Evolutionary conservation across 106 monocot species (phyloP), one percentile per base, ranked within the genome.

Genomic region (Narthecium ossifragum): DNA sequence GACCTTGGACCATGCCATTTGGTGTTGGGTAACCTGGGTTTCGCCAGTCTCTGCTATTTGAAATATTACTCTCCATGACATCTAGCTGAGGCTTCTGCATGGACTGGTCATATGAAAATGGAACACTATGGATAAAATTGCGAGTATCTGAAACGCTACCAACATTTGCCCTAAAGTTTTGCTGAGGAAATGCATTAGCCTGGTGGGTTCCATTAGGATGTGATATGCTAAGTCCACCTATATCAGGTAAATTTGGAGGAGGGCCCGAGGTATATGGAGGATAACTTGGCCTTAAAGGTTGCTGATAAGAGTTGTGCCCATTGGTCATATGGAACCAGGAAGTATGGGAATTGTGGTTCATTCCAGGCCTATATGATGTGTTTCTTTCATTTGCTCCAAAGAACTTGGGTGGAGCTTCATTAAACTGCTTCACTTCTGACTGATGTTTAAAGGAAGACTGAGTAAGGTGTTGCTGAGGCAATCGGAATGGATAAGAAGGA

Each of bases 151-250:
- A 43, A 43, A 7, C 43, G 18, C 17, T 25, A 25, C 7, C n/a
- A 0, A 39, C 17, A 31, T 33, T 37, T 46, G 41, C 34, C 1
- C 26, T 58, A 32, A 15, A 17, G 21, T n/a, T 61, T 23, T 26
- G 22, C 31, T 36, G 67, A 57, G 50, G 30, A 56, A 43, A 58
- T 26, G 52, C 2, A 24, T 5, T 62, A 36, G 31, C 53, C 23
- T 70, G 77, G 55, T 73, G 22, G 58, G 28, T 8, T 53, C 48
- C n/a, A 26, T 27, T 40, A 38, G 80, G 73, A 60, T 51, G 45
- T 27, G 74, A 62, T 37, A 63, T 58, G 59, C 47, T 59, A 47
- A 61, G 43, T 34, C 28, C 60, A 61, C 21, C 64, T 8, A 81
- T 46, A 60, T 74, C 53, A 71, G 65, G 73, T 65, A 47, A 25